Percentiles rank a stretch among this genome's conserved stretches.
phyloP scores from a whole-genome alignment of 2,329 filamentous ascomycete genomes.

The Allantophomopsis lycopodina region DNA sequence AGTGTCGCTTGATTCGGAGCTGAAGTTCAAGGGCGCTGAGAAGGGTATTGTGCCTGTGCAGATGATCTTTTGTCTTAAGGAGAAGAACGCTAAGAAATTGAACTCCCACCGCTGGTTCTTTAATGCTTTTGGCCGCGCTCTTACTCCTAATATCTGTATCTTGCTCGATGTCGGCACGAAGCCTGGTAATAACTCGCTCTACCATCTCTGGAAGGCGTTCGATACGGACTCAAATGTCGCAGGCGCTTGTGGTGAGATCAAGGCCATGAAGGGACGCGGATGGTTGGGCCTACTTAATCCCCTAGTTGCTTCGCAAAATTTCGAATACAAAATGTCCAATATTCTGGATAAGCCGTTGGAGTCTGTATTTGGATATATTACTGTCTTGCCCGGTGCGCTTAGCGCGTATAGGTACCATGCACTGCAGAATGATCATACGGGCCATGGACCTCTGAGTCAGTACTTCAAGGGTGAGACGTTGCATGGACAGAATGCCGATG shows the following conservation, averaged over 20 bases:
- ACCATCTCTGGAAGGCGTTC: slow-evolving; percentile 97
- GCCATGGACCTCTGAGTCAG: slow-evolving; percentile 87
- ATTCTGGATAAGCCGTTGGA: slow-evolving; percentile 96
- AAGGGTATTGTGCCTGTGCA: slow-evolving; percentile 98
- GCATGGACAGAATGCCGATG: slow-evolving; percentile 89
- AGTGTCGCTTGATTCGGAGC: slow-evolving; percentile 84
- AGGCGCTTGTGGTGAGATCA: slow-evolving; percentile 94
- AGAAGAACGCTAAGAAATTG: slow-evolving; percentile 94
- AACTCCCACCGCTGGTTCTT: slow-evolving; percentile 99
- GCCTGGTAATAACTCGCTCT: slow-evolving; percentile 79
- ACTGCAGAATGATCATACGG: slow-evolving; percentile 90
- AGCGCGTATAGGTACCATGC: slow-evolving; percentile 95
- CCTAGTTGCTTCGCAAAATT: slow-evolving; percentile 92
- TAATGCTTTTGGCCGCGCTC: slow-evolving; percentile 85
- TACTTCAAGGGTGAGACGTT: slow-evolving; percentile 99
- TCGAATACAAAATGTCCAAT: slow-evolving; percentile 99
- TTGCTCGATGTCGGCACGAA: slow-evolving; percentile 92
- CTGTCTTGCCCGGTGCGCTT: slow-evolving; percentile 85
- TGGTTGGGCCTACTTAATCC: slow-evolving; percentile 82
- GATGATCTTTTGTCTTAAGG: slow-evolving; percentile 97
- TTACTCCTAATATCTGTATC: slow-evolving; percentile 95
- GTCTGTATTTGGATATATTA: slow-evolving; percentile 96
- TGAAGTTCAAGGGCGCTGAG: slow-evolving; percentile 98
- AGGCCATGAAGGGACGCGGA: slow-evolving; percentile 82
- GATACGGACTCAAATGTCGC: slow-evolving; percentile 96